Percentiles rank a stretch among this genome's conserved stretches.
These are phyloP conservation scores for Pittosporum tobira DNA, from an alignment of 129 eudicot species.

Conservation along the genomic window DNA sequence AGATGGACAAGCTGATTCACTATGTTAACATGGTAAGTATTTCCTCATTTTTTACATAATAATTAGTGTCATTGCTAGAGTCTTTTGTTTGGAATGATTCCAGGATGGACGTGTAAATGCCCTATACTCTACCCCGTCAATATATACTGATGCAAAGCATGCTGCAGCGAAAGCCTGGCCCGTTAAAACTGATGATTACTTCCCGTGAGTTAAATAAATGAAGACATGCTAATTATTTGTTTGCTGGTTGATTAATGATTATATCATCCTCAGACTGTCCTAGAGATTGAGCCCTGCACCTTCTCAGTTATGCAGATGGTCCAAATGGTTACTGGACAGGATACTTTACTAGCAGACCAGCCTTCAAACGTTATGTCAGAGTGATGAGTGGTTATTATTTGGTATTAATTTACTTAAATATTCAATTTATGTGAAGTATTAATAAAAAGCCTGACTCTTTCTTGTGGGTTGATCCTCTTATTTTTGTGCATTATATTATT, in stretches of 20 bases:
- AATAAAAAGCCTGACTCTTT: too few relatives aligned
- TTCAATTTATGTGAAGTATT: neutral
- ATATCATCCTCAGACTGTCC: too few relatives aligned
- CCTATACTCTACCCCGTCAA: constrained; percentile 48
- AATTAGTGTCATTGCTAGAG: too few relatives aligned
- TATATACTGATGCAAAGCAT: constrained; percentile 55
- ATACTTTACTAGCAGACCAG: too few relatives aligned
- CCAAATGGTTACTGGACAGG: constrained; percentile 53
- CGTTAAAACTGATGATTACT: constrained; percentile 41
- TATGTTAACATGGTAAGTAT: constrained; percentile 31
- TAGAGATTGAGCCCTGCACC: neutral
- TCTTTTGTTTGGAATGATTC: neutral
- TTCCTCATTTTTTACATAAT: neutral
- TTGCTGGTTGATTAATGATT: neutral
- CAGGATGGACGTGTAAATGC: constrained; percentile 68
- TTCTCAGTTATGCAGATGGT: constrained; percentile 48
- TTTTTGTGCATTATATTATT: too few relatives aligned
- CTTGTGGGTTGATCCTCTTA: too few relatives aligned
- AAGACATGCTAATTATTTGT: neutral
- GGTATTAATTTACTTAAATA: constrained; percentile 16
- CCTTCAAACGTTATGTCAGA: constrained; percentile 44
- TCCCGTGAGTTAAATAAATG: constrained; percentile 40
- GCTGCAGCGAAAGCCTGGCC: constrained; percentile 45
- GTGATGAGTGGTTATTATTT: constrained; percentile 47
- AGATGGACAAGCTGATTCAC: constrained; percentile 62